Evolutionary conservation across 305 asterid species (phyloP).

Genomic region (Solanum hybrid): DNA sequence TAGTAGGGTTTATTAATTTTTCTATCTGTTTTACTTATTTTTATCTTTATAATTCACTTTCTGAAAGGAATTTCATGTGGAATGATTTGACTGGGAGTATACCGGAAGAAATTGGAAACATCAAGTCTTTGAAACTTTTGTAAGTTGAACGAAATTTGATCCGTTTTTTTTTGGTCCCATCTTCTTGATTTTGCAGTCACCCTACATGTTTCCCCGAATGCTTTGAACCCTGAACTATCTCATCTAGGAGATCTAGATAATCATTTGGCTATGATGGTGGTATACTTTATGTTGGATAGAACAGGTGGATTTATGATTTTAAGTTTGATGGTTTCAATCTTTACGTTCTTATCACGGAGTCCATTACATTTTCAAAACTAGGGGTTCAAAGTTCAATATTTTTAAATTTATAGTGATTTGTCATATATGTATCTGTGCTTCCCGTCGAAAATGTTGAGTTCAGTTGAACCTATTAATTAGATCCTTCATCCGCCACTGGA

Average conservation of each 20-base stretch:
- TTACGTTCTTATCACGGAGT: neutral
- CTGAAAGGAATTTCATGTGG: constrained; percentile 46
- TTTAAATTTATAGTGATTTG: neutral
- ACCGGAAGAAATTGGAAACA: constrained; percentile 36
- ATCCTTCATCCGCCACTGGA: neutral
- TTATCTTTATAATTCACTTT: neutral
- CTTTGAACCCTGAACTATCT: neutral
- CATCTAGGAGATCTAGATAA: neutral
- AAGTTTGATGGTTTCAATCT: neutral
- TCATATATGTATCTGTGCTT: neutral
- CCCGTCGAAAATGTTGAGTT: neutral
- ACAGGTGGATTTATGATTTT: neutral
- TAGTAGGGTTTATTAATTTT: neutral
- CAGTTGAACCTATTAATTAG: neutral
- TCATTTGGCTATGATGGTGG: neutral
- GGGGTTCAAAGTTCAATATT: neutral
- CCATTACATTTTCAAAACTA: neutral
- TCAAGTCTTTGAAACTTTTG: constrained; percentile 27
- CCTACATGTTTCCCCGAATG: neutral
- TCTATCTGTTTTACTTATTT: constrained; percentile 3
- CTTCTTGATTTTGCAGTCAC: neutral
- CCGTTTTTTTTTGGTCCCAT: neutral
- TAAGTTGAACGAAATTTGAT: constrained; percentile 12
- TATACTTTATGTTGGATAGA: neutral
- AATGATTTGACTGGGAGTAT: constrained; percentile 33